Evolutionary conservation across 1,284 basidiomycete genomes (phyloP), one percentile per base, ranked within the genome.

Genomic region (Phellopilus nigrolimitatus): DNA sequence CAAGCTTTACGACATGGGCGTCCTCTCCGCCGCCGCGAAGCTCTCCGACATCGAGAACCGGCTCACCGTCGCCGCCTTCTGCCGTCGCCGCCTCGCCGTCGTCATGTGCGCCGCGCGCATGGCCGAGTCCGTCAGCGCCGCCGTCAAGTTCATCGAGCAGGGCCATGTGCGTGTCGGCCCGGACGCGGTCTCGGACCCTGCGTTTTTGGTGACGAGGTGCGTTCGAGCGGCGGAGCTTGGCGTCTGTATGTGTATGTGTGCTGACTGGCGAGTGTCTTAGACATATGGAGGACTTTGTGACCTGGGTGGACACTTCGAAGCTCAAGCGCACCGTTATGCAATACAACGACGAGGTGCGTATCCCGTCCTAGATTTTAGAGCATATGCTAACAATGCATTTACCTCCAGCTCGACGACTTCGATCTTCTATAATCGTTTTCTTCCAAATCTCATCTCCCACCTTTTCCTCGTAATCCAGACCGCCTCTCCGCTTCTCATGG

Each of bases 271-370:
- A 28, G 8, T 41, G 9, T 38, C 54, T 13, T 57, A 89, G 88
- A 61, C 91, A 94, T 61, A 95, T 97, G 92, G 95, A 99, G 66
- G 97, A 99, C 74, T 99, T 97, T 70, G 93, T 99, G 42, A 98
- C 97, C 17, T 99, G 97, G 97, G 94, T 99, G 13, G 95, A 99
- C 68, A 95, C 93, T 21, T 94, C 89, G 59, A 97, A 95, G 67
- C 80, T 98, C 67, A 98, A 97, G 81, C 80, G 95, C 56, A 95
- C 91, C 0, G 85, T 99, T 65, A 90, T 95, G 84, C 75, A 78
- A 58, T 99, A 99, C 78, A 99, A 98, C 67, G 95, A 97, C 71
- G 91, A 97, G 82, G 91, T 93, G 53, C 51, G 78, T 67, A 42
- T 44, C 43, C 42, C 40, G 24, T 47, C 47, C 37, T 30, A 31